Evolutionary conservation across 352 stramenopile genomes (phyloP).

Genomic region (Peronospora farinosa): DNA sequence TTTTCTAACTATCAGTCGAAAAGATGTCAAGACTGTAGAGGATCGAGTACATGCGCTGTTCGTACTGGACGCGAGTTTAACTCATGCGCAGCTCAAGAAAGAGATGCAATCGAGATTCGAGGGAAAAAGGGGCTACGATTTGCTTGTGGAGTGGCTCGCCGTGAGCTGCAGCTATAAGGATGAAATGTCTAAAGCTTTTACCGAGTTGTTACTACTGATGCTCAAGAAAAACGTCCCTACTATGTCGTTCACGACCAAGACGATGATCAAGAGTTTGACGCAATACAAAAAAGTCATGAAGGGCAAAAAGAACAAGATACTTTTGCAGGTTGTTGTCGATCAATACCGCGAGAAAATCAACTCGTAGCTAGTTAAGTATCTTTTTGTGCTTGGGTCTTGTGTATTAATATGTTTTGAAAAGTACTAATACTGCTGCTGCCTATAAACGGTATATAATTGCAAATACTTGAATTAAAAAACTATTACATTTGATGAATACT

Average conservation of each 20-base stretch:
- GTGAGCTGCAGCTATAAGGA: slow-evolving; percentile 41
- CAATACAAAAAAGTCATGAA: slow-evolving; percentile 29
- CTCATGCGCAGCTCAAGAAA: slow-evolving; percentile 5
- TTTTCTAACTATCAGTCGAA: slow-evolving; percentile 35
- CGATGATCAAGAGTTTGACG: slow-evolving; percentile 23
- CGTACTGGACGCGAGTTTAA: slow-evolving; percentile 48
- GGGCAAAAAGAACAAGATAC: slow-evolving; percentile 42
- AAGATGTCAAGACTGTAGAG: slow-evolving; percentile 37
- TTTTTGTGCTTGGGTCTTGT: too few relatives aligned
- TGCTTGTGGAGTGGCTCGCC: slow-evolving; percentile 56
- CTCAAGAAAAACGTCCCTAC: slow-evolving; percentile 44
- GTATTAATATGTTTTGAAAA: too few relatives aligned
- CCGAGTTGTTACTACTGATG: slow-evolving; percentile 47
- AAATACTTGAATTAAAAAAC: too few relatives aligned
- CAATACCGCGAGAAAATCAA: slow-evolving; percentile 34
- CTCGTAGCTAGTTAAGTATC: slow-evolving; percentile 1
- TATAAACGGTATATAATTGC: too few relatives aligned
- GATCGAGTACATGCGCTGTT: slow-evolving; percentile 56
- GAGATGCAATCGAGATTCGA: slow-evolving; percentile 48
- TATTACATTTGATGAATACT: too few relatives aligned
- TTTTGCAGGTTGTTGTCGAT: slow-evolving; percentile 34
- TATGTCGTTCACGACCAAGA: slow-evolving; percentile 45
- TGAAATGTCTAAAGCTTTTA: slow-evolving; percentile 40
- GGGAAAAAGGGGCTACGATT: slow-evolving; percentile 44
- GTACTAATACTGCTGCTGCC: too few relatives aligned